Evolutionary conservation across 116 monocot genomes (phyloP).

Genomic region (Iris pallida): DNA sequence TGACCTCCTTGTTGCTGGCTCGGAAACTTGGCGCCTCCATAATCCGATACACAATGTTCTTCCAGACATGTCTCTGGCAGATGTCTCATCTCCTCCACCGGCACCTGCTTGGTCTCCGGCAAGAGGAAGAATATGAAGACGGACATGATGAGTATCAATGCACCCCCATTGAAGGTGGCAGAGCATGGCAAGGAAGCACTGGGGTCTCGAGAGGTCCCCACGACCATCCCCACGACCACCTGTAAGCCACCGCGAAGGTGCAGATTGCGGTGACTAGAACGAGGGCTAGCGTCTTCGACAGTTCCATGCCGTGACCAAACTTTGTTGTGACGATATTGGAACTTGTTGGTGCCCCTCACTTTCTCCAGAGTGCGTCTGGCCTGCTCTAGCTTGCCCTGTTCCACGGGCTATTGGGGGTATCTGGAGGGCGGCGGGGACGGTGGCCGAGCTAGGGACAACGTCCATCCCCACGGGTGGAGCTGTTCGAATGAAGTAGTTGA

Average conservation of each 20-base stretch:
- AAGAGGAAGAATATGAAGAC: slow-evolving; percentile 64
- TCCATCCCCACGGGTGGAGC: slow-evolving; percentile 86
- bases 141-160: slow-evolving; percentile 62
- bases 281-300: slow-evolving; percentile 33
- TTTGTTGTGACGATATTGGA: too few relatives aligned
- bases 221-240: slow-evolving; percentile 95
- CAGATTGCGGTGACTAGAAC: slow-evolving; percentile 71
- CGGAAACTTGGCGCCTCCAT: too few relatives aligned
- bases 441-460: slow-evolving; percentile 78
- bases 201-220: too few relatives aligned
- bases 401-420: slow-evolving; percentile 76
- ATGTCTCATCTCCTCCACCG: slow-evolving; percentile 68
- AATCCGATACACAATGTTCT: slow-evolving; percentile 25
- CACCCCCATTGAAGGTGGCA: slow-evolving; percentile 63
- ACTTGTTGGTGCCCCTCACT: slow-evolving; percentile 54
- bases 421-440: slow-evolving; percentile 61
- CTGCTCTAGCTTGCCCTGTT: slow-evolving; percentile 49
- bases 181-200: slow-evolving; percentile 67
- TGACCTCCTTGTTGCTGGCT: too few relatives aligned
- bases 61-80: slow-evolving; percentile 78
- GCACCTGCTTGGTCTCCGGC: slow-evolving; percentile 86
- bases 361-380: slow-evolving; percentile 42
- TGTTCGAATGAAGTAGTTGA: slow-evolving; percentile 86
- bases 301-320: slow-evolving; percentile 44
- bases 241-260: slow-evolving; percentile 64